phyloP scores from a whole-genome alignment of 2,329 filamentous ascomycete genomes.

The Fusarium sp. region DNA sequence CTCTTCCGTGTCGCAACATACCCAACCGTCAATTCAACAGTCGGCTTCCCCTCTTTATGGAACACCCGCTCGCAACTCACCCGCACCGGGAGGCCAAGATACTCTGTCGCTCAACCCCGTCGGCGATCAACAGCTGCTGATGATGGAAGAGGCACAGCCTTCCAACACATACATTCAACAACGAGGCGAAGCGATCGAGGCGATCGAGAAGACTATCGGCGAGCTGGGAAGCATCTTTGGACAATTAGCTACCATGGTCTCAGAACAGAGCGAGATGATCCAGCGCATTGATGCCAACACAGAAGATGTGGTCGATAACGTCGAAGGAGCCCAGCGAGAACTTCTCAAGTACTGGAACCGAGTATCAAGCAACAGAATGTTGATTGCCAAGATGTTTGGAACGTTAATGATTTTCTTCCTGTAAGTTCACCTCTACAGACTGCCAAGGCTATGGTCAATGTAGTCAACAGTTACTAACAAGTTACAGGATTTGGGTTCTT shows the following conservation, averaged over 20 bases:
- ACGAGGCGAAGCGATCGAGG: conserved; percentile 93
- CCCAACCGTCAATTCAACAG: conserved; percentile 75
- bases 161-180: conserved; percentile 92
- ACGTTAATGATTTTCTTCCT: conserved; percentile 95
- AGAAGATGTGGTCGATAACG: conserved; percentile 97
- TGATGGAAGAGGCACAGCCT: conserved; percentile 92
- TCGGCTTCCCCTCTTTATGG: conserved; percentile 90
- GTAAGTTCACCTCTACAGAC: conserved; percentile 53
- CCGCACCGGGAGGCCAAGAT: conserved; percentile 76
- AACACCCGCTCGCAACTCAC: conserved; percentile 76
- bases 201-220: conserved; percentile 93
- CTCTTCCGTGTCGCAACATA: conserved; percentile 84
- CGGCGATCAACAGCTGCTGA: conserved; percentile 86
- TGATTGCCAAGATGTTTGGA: conserved; percentile 83
- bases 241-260: conserved; percentile 95
- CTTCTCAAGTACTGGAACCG: conserved; percentile 96
- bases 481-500: conserved; percentile 55
- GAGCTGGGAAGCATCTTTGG: conserved; percentile 93
- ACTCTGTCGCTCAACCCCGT: conserved; percentile 84
- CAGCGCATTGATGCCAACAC: conserved; percentile 97
- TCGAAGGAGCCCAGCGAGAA: conserved; percentile 95
- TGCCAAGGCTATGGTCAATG: neutral
- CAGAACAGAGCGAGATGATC: conserved; percentile 97
- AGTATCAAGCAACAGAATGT: conserved; percentile 94
- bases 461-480: conserved; percentile 18